These are phyloP conservation scores for Roridomyces roridus DNA, from an alignment of 768 basidiomycete genomes.

Conservation along the genomic window DNA sequence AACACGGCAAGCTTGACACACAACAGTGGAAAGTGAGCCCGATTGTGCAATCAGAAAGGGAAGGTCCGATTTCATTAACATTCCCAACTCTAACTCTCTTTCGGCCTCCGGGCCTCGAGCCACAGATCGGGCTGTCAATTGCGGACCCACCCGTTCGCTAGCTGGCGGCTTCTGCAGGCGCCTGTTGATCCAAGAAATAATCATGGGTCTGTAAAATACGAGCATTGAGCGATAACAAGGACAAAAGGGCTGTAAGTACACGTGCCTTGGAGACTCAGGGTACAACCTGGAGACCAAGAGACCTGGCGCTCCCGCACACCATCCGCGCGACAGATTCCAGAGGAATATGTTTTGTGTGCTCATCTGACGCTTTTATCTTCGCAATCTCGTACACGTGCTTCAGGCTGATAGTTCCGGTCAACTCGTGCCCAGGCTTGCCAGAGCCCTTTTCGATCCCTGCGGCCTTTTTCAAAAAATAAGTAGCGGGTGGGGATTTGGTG, in stretches of 20 bases:
- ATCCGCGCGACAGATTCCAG: slow-evolving; percentile 89
- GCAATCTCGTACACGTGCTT: slow-evolving; percentile 99
- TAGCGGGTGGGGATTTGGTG: slow-evolving; percentile 89
- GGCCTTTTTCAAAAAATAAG: slow-evolving; percentile 90
- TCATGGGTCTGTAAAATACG: slow-evolving; percentile 3
- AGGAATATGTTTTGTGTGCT: slow-evolving; percentile 84
- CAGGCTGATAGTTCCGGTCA: slow-evolving; percentile 82
- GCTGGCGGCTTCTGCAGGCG: slow-evolving; percentile 16
- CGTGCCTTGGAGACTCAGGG: slow-evolving; percentile 56
- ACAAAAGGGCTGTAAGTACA: slow-evolving; percentile 17
- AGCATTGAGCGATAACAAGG: slow-evolving; percentile 4
- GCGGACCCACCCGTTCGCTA: slow-evolving; percentile 24
- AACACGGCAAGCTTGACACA: slow-evolving; percentile 10
- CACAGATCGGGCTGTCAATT: slow-evolving; percentile 21
- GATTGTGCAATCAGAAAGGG: slow-evolving; percentile 20
- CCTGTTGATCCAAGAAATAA: slow-evolving; percentile 23
- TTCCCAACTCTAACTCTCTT: slow-evolving; percentile 20
- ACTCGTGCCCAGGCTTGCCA: slow-evolving; percentile 79
- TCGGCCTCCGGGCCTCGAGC: slow-evolving; percentile 20
- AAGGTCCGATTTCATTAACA: slow-evolving; percentile 27
- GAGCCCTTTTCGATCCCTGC: slow-evolving; percentile 92
- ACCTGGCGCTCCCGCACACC: slow-evolving; percentile 87
- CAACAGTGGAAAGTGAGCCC: slow-evolving; percentile 21
- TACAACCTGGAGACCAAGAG: slow-evolving; percentile 89
- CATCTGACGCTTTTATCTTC: slow-evolving; percentile 93